Evolutionary conservation across 2,329 filamentous ascomycete genomes (phyloP).

Genomic region (Xylariaceae sp.): DNA sequence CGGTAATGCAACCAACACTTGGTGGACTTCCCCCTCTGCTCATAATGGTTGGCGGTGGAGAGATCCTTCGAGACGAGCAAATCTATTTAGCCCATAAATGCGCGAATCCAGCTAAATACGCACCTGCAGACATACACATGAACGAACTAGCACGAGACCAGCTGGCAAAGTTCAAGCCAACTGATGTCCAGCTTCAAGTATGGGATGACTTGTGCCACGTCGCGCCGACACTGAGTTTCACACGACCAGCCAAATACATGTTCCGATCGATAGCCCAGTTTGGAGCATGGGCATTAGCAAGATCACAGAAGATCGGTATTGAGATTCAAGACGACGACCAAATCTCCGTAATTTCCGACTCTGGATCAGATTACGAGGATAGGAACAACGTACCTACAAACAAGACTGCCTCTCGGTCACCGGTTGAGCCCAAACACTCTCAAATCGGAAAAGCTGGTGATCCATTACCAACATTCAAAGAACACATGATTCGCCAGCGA

Average conservation of each 20-base stretch:
- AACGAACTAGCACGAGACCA: constrained; percentile 57
- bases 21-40: constrained; percentile 86
- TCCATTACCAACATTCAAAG: constrained; percentile 70
- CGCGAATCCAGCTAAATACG: constrained; percentile 74
- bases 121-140: constrained; percentile 61
- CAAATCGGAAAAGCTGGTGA: constrained; percentile 84
- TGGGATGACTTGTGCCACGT: constrained; percentile 97
- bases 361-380: constrained; percentile 41
- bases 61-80: constrained; percentile 88
- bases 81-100: constrained; percentile 94
- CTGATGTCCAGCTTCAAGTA: constrained; percentile 88
- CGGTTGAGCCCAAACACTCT: constrained; percentile 18
- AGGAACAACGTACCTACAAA: constrained; percentile 19
- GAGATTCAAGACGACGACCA: constrained; percentile 77
- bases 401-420: constrained; percentile 16
- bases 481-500: constrained; percentile 89
- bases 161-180: constrained; percentile 69
- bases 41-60: constrained; percentile 82
- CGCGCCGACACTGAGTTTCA: constrained; percentile 89
- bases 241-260: constrained; percentile 94
- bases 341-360: constrained; percentile 68
- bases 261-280: constrained; percentile 91
- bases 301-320: constrained; percentile 74
- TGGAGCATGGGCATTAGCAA: constrained; percentile 82
- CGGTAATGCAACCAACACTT: constrained; percentile 79